phyloP scores from a whole-genome alignment of 2,329 filamentous ascomycete species.

The Trichoderma polysporum region DNA sequence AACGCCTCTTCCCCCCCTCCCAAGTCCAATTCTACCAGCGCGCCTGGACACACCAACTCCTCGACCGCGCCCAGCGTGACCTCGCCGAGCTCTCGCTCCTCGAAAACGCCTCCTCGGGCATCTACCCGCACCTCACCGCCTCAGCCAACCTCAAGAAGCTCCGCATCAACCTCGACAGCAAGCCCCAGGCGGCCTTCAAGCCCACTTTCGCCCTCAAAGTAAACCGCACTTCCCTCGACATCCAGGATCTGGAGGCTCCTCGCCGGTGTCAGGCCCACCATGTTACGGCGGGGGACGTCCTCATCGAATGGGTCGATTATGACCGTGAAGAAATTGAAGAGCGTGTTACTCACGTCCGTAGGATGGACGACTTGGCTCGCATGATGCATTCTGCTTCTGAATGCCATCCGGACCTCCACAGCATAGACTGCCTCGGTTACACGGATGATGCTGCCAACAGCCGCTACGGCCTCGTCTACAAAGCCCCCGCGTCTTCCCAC shows the following conservation, averaged over 20 bases:
- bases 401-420: conserved; percentile 47
- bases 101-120: conserved; percentile 41
- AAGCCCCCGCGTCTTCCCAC: conserved; percentile 37
- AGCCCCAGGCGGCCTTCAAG: conserved; percentile 41
- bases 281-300: conserved; percentile 36
- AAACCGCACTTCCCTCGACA: conserved; percentile 32
- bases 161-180: conserved; percentile 47
- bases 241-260: conserved; percentile 18
- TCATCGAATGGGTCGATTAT: conserved; percentile 48
- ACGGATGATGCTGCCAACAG: conserved; percentile 40
- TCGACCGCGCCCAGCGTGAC: conserved; percentile 46
- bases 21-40: conserved; percentile 44
- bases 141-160: conserved; percentile 47
- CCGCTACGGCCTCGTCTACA: conserved; percentile 47
- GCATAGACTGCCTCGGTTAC: conserved; percentile 49
- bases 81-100: conserved; percentile 43
- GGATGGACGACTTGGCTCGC: conserved; percentile 47
- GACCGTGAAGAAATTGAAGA: conserved; percentile 43
- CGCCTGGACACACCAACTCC: conserved; percentile 47
- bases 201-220: conserved; percentile 46
- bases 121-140: conserved; percentile 44
- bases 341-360: conserved; percentile 43
- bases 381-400: conserved; percentile 48
- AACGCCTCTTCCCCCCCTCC: conserved; percentile 45
- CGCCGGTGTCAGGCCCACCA: conserved; percentile 37